Conservation (phyloP, 2,329 filamentous ascomycete genomes). For the Colletotrichum spaethianum region DNA sequence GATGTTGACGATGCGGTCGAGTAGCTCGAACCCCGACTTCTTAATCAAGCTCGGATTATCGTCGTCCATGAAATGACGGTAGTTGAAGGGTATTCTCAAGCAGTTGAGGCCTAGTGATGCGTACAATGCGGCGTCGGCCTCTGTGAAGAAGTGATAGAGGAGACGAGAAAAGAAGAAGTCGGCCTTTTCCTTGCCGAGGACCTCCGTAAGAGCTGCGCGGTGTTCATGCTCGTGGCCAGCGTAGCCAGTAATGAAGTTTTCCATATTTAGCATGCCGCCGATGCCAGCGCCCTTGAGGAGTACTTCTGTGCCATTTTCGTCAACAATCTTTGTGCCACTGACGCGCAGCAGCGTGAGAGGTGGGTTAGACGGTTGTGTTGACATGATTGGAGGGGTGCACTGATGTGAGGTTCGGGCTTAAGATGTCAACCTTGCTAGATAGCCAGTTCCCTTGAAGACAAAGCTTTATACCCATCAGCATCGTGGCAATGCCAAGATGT, state of each 20-base stretch:
- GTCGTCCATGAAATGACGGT: conserved; percentile 69
- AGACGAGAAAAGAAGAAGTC: conserved; percentile 73
- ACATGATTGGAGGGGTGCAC: conserved; percentile 7
- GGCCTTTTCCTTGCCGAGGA: conserved; percentile 69
- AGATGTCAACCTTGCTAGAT: neutral
- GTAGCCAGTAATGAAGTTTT: conserved; percentile 76
- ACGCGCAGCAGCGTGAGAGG: conserved; percentile 50
- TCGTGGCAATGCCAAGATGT: neutral
- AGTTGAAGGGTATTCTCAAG: conserved; percentile 73
- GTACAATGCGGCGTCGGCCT: conserved; percentile 71
- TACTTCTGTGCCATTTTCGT: conserved; percentile 58
- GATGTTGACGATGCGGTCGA: conserved; percentile 64
- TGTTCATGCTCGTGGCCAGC: conserved; percentile 72
- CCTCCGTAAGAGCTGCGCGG: conserved; percentile 65
- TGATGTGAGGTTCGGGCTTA: neutral
- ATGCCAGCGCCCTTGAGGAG: conserved; percentile 57
- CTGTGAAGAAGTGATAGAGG: conserved; percentile 71
- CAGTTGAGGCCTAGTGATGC: conserved; percentile 70
- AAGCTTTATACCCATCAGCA: conserved; percentile 23
- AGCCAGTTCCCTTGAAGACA: neutral
- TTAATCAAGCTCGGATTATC: conserved; percentile 64
- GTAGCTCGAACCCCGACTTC: conserved; percentile 60
- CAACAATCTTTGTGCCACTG: conserved; percentile 57
- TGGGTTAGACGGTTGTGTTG: conserved; percentile 20
- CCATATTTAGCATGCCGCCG: conserved; percentile 60